These are phyloP conservation scores for Blastobotrys peoriensis DNA, from an alignment of 805 yeast species.

Conservation along the genomic window DNA sequence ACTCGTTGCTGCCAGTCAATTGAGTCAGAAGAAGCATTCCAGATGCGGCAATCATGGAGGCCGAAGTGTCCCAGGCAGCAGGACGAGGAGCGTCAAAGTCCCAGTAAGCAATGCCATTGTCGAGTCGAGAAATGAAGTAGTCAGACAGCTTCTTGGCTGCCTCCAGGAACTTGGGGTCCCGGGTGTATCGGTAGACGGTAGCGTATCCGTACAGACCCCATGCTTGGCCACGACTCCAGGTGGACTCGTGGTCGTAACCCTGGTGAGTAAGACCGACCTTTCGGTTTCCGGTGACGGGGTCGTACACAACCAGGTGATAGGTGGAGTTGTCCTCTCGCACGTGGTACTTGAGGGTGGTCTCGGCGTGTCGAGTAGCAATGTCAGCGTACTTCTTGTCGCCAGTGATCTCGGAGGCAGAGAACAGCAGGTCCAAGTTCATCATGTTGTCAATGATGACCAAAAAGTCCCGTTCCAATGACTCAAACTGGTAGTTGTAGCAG, in stretches of 20 bases:
- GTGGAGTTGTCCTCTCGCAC: conserved; percentile 25
- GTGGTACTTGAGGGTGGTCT: conserved; percentile 24
- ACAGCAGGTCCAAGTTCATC: conserved; percentile 27
- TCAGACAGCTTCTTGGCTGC: conserved; percentile 25
- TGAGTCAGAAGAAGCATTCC: conserved; percentile 27
- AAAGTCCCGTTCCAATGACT: conserved; percentile 20
- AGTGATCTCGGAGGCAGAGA: conserved; percentile 24
- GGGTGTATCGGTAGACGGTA: conserved; percentile 26
- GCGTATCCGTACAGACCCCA: conserved; percentile 31
- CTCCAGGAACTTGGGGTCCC: conserved; percentile 24
- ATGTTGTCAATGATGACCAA: conserved; percentile 29
- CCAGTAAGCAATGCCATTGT: conserved; percentile 25
- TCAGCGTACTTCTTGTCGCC: conserved; percentile 26
- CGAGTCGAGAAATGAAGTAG: conserved; percentile 22
- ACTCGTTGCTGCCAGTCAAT: conserved; percentile 14
- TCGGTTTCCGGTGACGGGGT: conserved; percentile 21
- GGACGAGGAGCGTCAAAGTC: conserved; percentile 22
- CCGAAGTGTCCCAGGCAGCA: conserved; percentile 26
- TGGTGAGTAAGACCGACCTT: conserved; percentile 28
- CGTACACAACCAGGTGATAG: conserved; percentile 27
- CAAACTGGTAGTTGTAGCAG: conserved; percentile 15
- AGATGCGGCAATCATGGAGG: conserved; percentile 28
- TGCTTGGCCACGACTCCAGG: conserved; percentile 33
- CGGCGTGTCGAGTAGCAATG: conserved; percentile 30
- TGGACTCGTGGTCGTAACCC: conserved; percentile 27